phyloP scores from a whole-genome alignment of 306 rosid genomes.

The Vigna trinervia region DNA sequence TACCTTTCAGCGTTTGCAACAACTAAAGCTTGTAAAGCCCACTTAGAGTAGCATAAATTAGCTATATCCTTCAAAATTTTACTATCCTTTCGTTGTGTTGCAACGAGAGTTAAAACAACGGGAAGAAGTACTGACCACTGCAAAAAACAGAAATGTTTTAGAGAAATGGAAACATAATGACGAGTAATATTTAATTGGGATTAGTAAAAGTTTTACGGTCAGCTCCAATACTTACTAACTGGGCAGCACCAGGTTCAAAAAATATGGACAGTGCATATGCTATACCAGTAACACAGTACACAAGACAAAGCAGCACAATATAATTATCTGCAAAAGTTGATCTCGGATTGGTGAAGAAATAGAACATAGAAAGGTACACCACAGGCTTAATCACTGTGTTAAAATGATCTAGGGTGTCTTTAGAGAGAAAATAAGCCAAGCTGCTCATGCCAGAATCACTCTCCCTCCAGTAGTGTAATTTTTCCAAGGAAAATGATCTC shows the following conservation, averaged over 20 bases:
- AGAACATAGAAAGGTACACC: slow-evolving; percentile 92
- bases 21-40: slow-evolving; percentile 93
- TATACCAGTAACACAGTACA: slow-evolving; percentile 94
- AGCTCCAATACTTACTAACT: slow-evolving; percentile 68
- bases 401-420: slow-evolving; percentile 89
- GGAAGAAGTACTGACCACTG: slow-evolving; percentile 97
- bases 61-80: slow-evolving; percentile 64
- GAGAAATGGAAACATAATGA: slow-evolving; percentile 35
- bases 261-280: slow-evolving; percentile 82
- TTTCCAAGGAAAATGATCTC: slow-evolving; percentile 90
- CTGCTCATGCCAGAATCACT: slow-evolving; percentile 93
- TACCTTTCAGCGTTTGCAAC: slow-evolving; percentile 94
- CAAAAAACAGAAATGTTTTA: slow-evolving; percentile 48
- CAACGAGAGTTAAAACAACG: slow-evolving; percentile 86
- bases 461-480: slow-evolving; percentile 87
- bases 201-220: neutral
- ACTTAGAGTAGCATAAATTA: slow-evolving; percentile 80
- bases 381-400: slow-evolving; percentile 84
- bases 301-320: slow-evolving; percentile 75
- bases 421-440: slow-evolving; percentile 95
- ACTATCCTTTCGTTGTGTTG: slow-evolving; percentile 68
- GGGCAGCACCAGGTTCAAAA: slow-evolving; percentile 95
- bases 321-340: slow-evolving; percentile 86
- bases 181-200: slow-evolving; percentile 1
- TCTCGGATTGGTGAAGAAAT: slow-evolving; percentile 91